A percentile compares a stretch with the other conserved stretches of the same genome.
These are phyloP conservation scores for Rhodotorula sp. DNA, from an alignment of 1,284 basidiomycete species.

Conservation along the genomic window DNA sequence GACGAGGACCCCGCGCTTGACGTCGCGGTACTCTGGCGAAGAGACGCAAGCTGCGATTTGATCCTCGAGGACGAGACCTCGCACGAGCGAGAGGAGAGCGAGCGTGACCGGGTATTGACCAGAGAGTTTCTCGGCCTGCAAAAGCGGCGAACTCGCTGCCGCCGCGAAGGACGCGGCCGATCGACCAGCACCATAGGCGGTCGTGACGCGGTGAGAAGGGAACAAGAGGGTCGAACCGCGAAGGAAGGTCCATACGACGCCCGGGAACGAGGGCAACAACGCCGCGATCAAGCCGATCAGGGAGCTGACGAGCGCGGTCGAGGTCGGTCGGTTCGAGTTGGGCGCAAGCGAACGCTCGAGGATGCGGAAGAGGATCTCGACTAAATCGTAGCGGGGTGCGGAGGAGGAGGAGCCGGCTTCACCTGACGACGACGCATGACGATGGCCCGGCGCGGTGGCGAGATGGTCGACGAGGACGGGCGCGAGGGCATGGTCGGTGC, in stretches of 20 bases:
- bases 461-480: conserved; percentile 65
- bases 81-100: conserved; percentile 70
- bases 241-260: conserved; percentile 78
- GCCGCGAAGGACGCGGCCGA: conserved; percentile 50
- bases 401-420: conserved; percentile 47
- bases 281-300: conserved; percentile 74
- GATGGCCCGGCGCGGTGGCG: conserved; percentile 17
- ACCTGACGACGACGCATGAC: not conserved
- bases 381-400: conserved; percentile 60
- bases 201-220: conserved; percentile 50
- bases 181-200: not conserved
- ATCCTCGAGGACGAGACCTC: conserved; percentile 63
- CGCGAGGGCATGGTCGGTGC: conserved; percentile 64
- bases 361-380: conserved; percentile 75
- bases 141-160: conserved; percentile 48
- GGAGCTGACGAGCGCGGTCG: conserved; percentile 69
- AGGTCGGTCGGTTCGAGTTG: conserved; percentile 55
- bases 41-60: conserved; percentile 53
- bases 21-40: conserved; percentile 58
- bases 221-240: conserved; percentile 74
- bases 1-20: conserved; percentile 77
- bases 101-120: conserved; percentile 78
- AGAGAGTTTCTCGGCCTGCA: conserved; percentile 66
- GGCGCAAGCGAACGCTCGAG: conserved; percentile 69
- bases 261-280: conserved; percentile 69